A percentile compares a stretch with the other conserved stretches of the same genome.
Conservation (phyloP, 306 rosid species). For the Corylus americana region DNA sequence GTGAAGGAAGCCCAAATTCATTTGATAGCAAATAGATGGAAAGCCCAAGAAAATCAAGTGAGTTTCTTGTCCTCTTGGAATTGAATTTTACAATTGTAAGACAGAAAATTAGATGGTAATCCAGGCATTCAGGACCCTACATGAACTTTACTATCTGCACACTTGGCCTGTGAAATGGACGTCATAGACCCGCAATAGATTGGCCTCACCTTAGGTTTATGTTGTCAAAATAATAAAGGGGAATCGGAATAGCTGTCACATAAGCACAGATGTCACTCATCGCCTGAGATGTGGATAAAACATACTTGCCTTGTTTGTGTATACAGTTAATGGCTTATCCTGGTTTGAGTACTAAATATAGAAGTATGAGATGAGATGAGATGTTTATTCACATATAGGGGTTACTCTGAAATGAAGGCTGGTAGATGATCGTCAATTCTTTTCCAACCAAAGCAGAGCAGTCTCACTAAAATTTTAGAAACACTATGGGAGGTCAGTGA, state of each 20-base stretch:
- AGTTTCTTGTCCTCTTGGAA: constrained; percentile 33
- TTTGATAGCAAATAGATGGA: constrained; percentile 21
- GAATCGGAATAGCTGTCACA: background rate
- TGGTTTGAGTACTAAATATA: constrained; percentile 1
- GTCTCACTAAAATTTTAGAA: background rate
- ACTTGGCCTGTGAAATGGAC: constrained; percentile 10
- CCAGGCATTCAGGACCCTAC: constrained; percentile 11
- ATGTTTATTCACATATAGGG: background rate
- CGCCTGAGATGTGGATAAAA: background rate
- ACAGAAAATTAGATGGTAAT: constrained; percentile 31
- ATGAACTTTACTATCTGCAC: constrained; percentile 17
- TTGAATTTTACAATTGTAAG: constrained; percentile 13
- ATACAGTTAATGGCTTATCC: background rate
- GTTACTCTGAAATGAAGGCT: background rate
- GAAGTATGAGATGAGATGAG: background rate
- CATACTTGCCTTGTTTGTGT: background rate
- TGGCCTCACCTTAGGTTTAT: constrained; percentile 15
- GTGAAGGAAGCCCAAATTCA: constrained; percentile 37
- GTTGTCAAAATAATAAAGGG: constrained; percentile 12
- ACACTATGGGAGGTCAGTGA: background rate
- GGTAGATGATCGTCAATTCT: background rate
- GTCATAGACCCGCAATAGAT: constrained; percentile 11
- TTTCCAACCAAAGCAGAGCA: constrained; percentile 12
- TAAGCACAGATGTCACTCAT: background rate
- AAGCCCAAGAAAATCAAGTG: constrained; percentile 37